Evolutionary conservation across 305 asterid genomes (phyloP), one percentile per base, ranked within the genome.

Genomic region (Andrographis paniculata): DNA sequence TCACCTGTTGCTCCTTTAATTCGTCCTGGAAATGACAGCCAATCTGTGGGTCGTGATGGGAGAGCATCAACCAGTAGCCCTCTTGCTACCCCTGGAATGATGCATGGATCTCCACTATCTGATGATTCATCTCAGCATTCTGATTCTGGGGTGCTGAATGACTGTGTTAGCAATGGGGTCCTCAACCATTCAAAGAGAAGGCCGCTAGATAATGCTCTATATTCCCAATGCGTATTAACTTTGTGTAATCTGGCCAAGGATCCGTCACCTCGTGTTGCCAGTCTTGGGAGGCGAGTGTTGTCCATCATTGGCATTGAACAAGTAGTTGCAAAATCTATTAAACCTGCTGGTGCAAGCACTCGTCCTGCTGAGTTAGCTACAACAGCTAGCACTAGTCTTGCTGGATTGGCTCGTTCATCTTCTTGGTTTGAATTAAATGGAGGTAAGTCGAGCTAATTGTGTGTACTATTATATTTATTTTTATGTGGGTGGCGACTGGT

Each of bases 41-140:
- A 65, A 45, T 58, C 84, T 21, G 68, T 70, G 48, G 42, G 56
- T 48, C 86, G 94, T 45, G 95, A 87, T 57, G 93, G 78, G 61
- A 80, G 99, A 66, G 78, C 72, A 17, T 79, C 95, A 50, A 73
- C 86, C 23, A 77, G 95, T 64, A 92, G 95, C 72, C 99, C 97
- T 37, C 89, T 87, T 56, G 88, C 87, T 53, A 65, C 84, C 43
- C 62, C 95, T 57, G 94, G 94, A 56, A 63, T 87, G 49, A 76
- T 92, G 92, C 97, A 87, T 37, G 99, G 95, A 56, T 92, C 99
- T 65, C 97, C 99, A 45, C 79, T 84, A 24, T 92, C 99, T 45
- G 99, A 92, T 70, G 97, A 84, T 70, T 84, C 94, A 14, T 84
- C 94, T 16, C 95, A 74, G 64, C 95, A 79, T 73, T 92, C 95